Evolutionary conservation across 1,139 yeast genomes (phyloP).

Genomic region (Pichia sp.): DNA sequence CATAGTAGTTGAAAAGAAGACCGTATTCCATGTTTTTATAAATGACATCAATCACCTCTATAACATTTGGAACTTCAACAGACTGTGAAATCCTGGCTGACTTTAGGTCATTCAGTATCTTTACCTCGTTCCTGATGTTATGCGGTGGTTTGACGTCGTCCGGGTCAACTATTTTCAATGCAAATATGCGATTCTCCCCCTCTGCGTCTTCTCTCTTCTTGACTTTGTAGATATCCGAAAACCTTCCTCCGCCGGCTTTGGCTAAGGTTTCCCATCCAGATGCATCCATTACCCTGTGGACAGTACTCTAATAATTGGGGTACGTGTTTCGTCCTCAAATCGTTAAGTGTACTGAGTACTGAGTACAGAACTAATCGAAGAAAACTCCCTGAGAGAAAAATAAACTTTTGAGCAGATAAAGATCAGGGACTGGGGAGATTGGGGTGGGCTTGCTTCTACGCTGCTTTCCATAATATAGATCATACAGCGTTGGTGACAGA

Average conservation of each 20-base stretch:
- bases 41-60: constrained; percentile 28
- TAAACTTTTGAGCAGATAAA: too few relatives aligned
- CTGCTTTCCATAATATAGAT: too few relatives aligned
- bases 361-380: too few relatives aligned
- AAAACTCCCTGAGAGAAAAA: too few relatives aligned
- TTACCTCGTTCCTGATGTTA: constrained; percentile 35
- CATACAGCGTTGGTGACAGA: too few relatives aligned
- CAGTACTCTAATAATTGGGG: too few relatives aligned
- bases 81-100: constrained; percentile 2
- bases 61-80: constrained; percentile 16
- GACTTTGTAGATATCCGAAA: constrained; percentile 30
- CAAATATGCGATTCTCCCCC: constrained; percentile 20
- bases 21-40: constrained; percentile 32
- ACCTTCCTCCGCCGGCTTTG: constrained; percentile 27
- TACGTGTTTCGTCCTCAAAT: too few relatives aligned
- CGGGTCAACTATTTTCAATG: constrained; percentile 39
- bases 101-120: constrained; percentile 27
- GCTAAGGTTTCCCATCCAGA: constrained; percentile 12
- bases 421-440: too few relatives aligned
- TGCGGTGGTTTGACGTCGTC: constrained; percentile 48
- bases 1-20: constrained; percentile 36
- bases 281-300: constrained; percentile 5
- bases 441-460: too few relatives aligned
- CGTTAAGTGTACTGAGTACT: too few relatives aligned
- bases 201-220: not conserved